Conservation (phyloP, 441 rosid species). For the Aleurites moluccanus region DNA sequence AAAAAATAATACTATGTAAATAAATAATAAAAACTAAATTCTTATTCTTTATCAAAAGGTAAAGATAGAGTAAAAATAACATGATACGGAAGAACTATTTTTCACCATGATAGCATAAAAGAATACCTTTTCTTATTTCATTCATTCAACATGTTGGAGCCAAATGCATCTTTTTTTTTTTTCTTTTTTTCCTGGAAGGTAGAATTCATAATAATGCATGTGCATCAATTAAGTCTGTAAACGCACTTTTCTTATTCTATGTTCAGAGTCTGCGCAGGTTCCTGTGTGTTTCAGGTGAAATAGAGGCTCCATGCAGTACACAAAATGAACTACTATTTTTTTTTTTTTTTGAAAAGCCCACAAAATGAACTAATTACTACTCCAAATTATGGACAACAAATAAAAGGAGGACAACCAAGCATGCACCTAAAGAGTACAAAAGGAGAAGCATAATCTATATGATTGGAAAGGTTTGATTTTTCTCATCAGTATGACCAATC, state of each 20-base stretch:
- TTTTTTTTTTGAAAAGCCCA: too few species aligned
- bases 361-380: background rate
- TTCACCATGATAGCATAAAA: background rate
- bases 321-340: background rate
- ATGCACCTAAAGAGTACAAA: background rate
- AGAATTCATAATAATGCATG: background rate
- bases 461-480: background rate
- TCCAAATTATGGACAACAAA: background rate
- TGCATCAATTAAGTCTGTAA: background rate
- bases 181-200: background rate
- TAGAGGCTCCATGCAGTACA: background rate
- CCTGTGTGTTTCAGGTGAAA: background rate
- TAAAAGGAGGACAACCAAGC: background rate
- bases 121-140: background rate
- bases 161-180: background rate
- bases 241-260: background rate
- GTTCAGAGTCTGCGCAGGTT: background rate
- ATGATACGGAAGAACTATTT: background rate
- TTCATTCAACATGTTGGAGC: background rate
- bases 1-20: background rate
- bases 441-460: background rate
- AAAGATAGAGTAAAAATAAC: background rate
- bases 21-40: background rate
- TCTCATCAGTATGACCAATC: background rate
- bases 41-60: background rate